A percentile compares a stretch with the other conserved stretches of the same genome.
Conservation (phyloP, 805 yeast genomes). For the Starmera quercuum region DNA sequence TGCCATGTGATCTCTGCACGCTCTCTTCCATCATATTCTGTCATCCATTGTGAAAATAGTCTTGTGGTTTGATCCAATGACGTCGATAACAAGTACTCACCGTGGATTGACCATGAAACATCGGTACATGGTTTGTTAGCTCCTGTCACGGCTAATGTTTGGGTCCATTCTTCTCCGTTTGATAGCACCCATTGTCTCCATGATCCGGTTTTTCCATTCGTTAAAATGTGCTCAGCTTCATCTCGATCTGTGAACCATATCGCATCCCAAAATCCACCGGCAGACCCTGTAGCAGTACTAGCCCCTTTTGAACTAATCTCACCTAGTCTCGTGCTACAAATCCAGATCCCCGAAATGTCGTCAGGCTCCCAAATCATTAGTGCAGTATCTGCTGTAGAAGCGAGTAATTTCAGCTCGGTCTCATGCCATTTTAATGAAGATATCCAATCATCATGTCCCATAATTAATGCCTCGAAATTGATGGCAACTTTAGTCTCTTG, state of each 20-base stretch:
- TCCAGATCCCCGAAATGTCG: slow-evolving; percentile 81
- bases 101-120: slow-evolving; percentile 62
- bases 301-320: slow-evolving; percentile 95
- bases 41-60: slow-evolving; percentile 58
- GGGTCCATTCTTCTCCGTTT: slow-evolving; percentile 32
- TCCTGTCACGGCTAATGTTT: slow-evolving; percentile 62
- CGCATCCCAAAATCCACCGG: slow-evolving; percentile 64
- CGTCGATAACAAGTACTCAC: slow-evolving; percentile 63
- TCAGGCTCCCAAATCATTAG: slow-evolving; percentile 94
- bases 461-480: slow-evolving; percentile 83
- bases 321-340: slow-evolving; percentile 73
- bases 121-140: slow-evolving; percentile 71
- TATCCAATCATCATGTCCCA: slow-evolving; percentile 99
- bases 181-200: slow-evolving; percentile 64
- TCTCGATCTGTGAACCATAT: slow-evolving; percentile 53
- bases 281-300: slow-evolving; percentile 94
- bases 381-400: slow-evolving; percentile 90
- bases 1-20: slow-evolving; percentile 50
- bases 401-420: slow-evolving; percentile 49
- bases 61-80: slow-evolving; percentile 94
- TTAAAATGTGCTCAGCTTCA: slow-evolving; percentile 46
- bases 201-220: slow-evolving; percentile 90
- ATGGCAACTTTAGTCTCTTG: slow-evolving; percentile 40
- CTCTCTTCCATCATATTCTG: slow-evolving; percentile 21
- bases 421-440: slow-evolving; percentile 75